These are phyloP conservation scores for Neofusicoccum umdonicola DNA, from an alignment of 2,329 filamentous ascomycete genomes.

Conservation along the genomic window DNA sequence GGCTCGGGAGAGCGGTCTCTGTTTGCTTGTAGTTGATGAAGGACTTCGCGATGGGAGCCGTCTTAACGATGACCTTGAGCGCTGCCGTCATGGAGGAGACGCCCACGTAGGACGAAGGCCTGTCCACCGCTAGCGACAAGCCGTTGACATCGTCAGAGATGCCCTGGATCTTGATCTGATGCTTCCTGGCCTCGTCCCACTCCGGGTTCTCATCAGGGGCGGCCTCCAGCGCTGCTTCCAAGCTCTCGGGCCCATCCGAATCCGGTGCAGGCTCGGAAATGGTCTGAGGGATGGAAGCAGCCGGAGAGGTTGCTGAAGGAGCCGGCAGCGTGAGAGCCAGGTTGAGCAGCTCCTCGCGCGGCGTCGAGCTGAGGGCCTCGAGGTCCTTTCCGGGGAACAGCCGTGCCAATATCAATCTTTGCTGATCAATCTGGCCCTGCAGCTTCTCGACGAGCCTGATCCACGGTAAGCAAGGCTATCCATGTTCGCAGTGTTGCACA, in stretches of 20 bases:
- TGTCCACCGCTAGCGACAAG: constrained; percentile 60
- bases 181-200: constrained; percentile 61
- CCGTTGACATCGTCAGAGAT: constrained; percentile 71
- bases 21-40: constrained; percentile 46
- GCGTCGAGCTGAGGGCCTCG: constrained; percentile 38
- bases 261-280: constrained; percentile 30
- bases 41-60: constrained; percentile 51
- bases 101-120: constrained; percentile 65
- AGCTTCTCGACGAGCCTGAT: constrained; percentile 58
- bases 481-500: background rate
- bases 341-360: constrained; percentile 46
- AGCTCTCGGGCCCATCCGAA: constrained; percentile 52
- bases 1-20: constrained; percentile 34
- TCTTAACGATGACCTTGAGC: constrained; percentile 64
- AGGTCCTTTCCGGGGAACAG: constrained; percentile 44
- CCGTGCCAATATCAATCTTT: constrained; percentile 42
- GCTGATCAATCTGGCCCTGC: constrained; percentile 49
- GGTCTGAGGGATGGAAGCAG: constrained; percentile 17
- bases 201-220: constrained; percentile 64
- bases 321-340: constrained; percentile 43
- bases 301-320: constrained; percentile 20
- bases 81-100: constrained; percentile 74
- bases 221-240: constrained; percentile 62
- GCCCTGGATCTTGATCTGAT: constrained; percentile 42
- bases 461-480: constrained; percentile 60